Base-by-base conservation (phyloP, 116 monocot species). In the Cymodocea nodosa region DNA sequence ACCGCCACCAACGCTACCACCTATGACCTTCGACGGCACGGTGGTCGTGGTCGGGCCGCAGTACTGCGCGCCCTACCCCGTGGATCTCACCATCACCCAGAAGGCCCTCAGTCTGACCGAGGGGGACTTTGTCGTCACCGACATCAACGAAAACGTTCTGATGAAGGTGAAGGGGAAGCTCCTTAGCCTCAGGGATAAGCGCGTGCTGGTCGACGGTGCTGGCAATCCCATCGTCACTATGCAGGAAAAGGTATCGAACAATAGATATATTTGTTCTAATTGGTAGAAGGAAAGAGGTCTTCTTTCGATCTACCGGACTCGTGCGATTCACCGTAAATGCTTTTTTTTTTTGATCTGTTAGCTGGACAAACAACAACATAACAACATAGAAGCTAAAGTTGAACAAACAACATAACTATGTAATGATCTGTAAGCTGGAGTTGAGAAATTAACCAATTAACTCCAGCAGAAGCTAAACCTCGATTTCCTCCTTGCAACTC, bases 11-110 rank as follows among this genome's bases (percentile, higher is more conserved):
- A 30, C 30, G 30, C 3, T 3, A 30, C 16, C 60, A 3, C 39
- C 65, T 22, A 23, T 51, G 15, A 23, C 48, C 20, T 0, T 57
- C 56, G 6, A 20, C 44, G 57, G 22, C 39, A 24, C 84, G 73
- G 22, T 80, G 64, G 68, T 60, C n/a, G 80, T 87, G 34, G 76
- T 87, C 53, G 87, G 65, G 13, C 73, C 55, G 56, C 78, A 76
- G 68, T 87, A 76, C 71, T 80, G 75, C 71, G 78, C 73, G 16
- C 81, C 80, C 13, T 78, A 87, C 72, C 77, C 80, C 12, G 76
- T 83, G 23, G 80, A 79, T 18, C 78, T 87, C 8, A 71, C 78
- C 11, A 69, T 87, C 0, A 76, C 75, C 23, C 68, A 77, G 73
- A 87, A 83, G 75, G 36, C 73, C 25, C 16, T 83, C 23, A 83